Conservation (phyloP, 495 filamentous ascomycete genomes). For the Pseudoneurospora amorphoporcata region DNA sequence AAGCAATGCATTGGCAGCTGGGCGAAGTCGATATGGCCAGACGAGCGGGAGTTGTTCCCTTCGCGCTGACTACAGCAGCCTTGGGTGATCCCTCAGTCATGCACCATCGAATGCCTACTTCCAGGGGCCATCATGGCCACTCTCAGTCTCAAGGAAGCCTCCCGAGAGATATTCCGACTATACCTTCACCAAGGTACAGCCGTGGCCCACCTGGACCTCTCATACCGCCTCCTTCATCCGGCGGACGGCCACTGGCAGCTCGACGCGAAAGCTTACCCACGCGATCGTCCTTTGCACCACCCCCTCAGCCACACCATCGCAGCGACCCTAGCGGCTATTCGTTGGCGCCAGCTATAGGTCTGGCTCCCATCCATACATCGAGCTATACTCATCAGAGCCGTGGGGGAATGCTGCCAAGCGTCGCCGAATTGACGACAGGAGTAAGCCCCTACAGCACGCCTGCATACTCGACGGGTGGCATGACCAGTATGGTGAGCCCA, state of each 20-base stretch:
- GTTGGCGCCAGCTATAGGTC: constrained; percentile 21
- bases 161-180: constrained; percentile 25
- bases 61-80: constrained; percentile 53
- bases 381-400: constrained; percentile 7
- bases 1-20: constrained; percentile 97
- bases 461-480: constrained; percentile 35
- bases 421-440: constrained; percentile 46
- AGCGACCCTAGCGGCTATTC: constrained; percentile 16
- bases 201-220: constrained; percentile 15
- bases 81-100: constrained; percentile 44
- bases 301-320: neutral
- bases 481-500: constrained; percentile 22
- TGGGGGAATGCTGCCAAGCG: constrained; percentile 36
- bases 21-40: constrained; percentile 88
- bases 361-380: constrained; percentile 35
- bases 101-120: constrained; percentile 22
- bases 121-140: constrained; percentile 28
- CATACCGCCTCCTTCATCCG: constrained; percentile 13
- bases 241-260: constrained; percentile 21
- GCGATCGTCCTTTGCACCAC: constrained; percentile 21
- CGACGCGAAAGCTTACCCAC: constrained; percentile 38
- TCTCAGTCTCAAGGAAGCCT: constrained; percentile 40
- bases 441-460: constrained; percentile 43
- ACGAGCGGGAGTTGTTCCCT: constrained; percentile 75
- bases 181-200: constrained; percentile 27